Base-by-base conservation (phyloP, 2,329 filamentous ascomycete species). In the Ophiosphaerella korrae region DNA sequence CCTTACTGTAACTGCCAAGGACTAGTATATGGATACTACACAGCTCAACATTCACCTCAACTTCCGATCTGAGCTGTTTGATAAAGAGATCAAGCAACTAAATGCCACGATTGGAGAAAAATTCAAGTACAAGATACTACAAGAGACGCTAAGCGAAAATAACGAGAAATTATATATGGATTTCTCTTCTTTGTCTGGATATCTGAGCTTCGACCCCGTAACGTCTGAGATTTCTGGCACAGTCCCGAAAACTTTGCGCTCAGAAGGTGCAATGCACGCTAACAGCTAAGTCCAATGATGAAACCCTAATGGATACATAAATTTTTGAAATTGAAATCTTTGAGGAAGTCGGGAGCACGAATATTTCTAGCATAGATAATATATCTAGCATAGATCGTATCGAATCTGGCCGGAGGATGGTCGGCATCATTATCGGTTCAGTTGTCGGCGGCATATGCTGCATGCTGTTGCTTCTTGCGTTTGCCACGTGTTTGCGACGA, bases 1-100 rank as follows among this genome's bases (percentile, higher is more conserved):
- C 58, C 80, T 93, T 34, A 83, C 79, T 0, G 75, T 92, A 36
- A 77, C 76, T 5, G 82, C 85, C 2, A 76, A 74, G 6, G 87
- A 90, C 63, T 75, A 74, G n/a, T 84, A 80, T 54, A 80, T 79
- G 5, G 82, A 90, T 64, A 74, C 73, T 4, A 80, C 88, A 6
- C 83, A 81, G 42, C 76, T 85, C 12, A 83, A 82, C 1, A 66
- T 90, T 23, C 70, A 71, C 23, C 58, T 84, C 9, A 60, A 74
- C 23, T 70, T 79, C 33, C 46, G 51, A 6, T 70, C 72, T 11
- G 69, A 75, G 13, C 67, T 82, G 8, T 80, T 82, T 55, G 61
- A 59, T 3, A 71, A 73, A 2, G 71, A 73, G 1, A 68, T 83
- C 42, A 74, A 73, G 6, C 74, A 69, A 6, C 66, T 83, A 39